Percentiles rank a stretch among this genome's conserved stretches.
These are phyloP conservation scores for Coniferiporia weirii DNA, from an alignment of 1,284 basidiomycete genomes.

Conservation along the genomic window DNA sequence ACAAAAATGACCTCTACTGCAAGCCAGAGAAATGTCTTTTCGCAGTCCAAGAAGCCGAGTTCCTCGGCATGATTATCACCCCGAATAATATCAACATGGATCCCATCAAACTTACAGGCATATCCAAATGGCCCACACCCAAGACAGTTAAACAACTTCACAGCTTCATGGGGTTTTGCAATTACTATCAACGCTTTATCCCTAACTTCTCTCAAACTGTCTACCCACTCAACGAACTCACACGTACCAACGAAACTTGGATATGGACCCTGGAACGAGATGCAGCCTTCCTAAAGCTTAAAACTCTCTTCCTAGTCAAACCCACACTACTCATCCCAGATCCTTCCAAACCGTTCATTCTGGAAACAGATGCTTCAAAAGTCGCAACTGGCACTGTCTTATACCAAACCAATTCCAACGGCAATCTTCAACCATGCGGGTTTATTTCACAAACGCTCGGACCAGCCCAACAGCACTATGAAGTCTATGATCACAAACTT, in stretches of 20 bases:
- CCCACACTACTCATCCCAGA: neutral
- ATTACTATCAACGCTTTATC: neutral
- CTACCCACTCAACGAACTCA: neutral
- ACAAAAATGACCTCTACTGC: neutral
- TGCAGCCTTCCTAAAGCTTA: neutral
- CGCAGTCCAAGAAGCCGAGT: neutral
- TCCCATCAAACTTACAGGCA: neutral
- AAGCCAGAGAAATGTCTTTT: neutral
- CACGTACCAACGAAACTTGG: neutral
- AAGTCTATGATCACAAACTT: neutral
- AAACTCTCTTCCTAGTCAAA: neutral
- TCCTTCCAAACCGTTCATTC: neutral
- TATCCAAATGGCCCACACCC: neutral
- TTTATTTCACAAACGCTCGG: neutral
- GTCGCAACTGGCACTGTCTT: neutral
- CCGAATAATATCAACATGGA: neutral
- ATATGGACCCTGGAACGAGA: neutral
- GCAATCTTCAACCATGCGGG: neutral
- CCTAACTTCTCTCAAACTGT: neutral
- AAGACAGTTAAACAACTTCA: neutral
- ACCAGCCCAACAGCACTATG: neutral
- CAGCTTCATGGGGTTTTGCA: neutral
- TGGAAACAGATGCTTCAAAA: neutral
- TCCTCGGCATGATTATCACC: neutral
- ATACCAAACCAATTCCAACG: neutral